Conservation (phyloP, 495 filamentous ascomycete species). For the Penicillium simplicissimum region DNA sequence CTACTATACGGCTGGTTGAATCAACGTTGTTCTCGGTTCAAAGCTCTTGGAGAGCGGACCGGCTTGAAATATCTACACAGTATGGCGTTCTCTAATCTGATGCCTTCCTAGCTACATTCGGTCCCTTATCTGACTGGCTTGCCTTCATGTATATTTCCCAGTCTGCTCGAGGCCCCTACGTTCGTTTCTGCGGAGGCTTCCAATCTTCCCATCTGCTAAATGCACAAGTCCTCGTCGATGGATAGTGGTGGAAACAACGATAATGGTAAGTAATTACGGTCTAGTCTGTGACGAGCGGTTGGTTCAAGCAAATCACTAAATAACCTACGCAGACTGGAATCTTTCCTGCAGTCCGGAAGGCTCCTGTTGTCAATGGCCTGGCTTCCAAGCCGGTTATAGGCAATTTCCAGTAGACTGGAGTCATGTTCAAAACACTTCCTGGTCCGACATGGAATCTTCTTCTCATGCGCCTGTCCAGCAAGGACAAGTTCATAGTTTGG, state of each 20-base stretch:
- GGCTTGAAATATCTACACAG: not conserved
- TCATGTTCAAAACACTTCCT: not conserved
- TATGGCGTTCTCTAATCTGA: not conserved
- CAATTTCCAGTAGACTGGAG: not conserved
- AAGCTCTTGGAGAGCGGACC: not conserved
- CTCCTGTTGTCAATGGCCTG: not conserved
- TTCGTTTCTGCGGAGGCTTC: not conserved
- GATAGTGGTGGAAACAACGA: not conserved
- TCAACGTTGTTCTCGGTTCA: not conserved
- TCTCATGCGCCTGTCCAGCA: not conserved
- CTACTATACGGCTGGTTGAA: not conserved
- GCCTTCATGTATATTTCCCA: not conserved
- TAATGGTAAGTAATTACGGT: not conserved
- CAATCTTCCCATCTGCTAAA: not conserved
- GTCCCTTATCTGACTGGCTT: not conserved
- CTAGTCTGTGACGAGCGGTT: not conserved
- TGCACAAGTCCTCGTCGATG: not conserved
- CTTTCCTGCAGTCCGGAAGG: not conserved
- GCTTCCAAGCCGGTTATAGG: not conserved
- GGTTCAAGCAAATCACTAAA: not conserved
- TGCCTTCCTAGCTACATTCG: not conserved
- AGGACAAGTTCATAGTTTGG: not conserved
- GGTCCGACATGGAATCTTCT: no score
- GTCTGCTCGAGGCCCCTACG: not conserved
- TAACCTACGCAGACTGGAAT: not conserved